These are phyloP conservation scores for Citrus sp. DNA, from an alignment of 345 rosid genomes.

Conservation along the genomic window DNA sequence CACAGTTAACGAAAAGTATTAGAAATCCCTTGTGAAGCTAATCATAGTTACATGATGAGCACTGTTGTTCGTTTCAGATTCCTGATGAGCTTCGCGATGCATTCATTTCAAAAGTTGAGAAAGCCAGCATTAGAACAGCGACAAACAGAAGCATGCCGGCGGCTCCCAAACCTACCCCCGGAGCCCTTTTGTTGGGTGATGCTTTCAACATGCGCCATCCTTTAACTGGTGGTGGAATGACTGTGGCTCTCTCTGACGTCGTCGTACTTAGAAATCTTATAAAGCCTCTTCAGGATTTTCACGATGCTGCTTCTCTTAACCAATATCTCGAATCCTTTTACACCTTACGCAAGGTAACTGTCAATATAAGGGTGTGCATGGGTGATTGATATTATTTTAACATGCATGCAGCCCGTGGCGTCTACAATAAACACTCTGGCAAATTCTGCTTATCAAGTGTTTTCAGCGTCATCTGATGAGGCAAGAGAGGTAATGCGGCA, in stretches of 20 bases:
- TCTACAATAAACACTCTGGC: not conserved
- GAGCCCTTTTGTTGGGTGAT: not conserved
- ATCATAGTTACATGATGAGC: too few relatives aligned
- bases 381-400: not conserved
- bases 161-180: not conserved
- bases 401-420: not conserved
- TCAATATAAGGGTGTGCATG: not conserved
- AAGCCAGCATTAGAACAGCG: not conserved
- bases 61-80: not conserved
- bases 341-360: not conserved
- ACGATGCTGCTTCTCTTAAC: not conserved
- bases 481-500: not conserved
- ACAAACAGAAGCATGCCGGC: not conserved
- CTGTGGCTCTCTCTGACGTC: not conserved
- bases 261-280: not conserved
- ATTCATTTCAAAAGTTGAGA: not conserved
- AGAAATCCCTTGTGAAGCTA: too few relatives aligned
- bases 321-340: not conserved
- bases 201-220: constrained; percentile 1
- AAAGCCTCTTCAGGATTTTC: not conserved
- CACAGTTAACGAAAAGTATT: too few relatives aligned
- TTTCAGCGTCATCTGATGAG: not conserved
- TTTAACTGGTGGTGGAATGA: not conserved
- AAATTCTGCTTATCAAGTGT: not conserved
- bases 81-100: not conserved